These are phyloP conservation scores for Geranomyces michiganensis DNA, from an alignment of 192 early-diverging fungal species.

Conservation along the genomic window DNA sequence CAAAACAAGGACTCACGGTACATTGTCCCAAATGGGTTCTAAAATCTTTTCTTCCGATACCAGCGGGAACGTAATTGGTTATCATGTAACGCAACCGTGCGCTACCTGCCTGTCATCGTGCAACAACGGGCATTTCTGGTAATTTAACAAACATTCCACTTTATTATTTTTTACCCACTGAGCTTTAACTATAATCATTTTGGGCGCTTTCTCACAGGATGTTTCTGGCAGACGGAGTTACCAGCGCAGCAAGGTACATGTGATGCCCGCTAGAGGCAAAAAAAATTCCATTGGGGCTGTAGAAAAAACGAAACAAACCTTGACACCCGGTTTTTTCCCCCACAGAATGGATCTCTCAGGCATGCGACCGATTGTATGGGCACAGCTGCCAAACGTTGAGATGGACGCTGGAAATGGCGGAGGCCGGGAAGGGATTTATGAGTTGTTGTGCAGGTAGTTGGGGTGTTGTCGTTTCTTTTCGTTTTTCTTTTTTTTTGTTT, in stretches of 20 bases:
- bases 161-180: too few species aligned
- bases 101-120: constrained; percentile 82
- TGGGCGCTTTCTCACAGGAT: constrained; percentile 60
- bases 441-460: constrained; percentile 8
- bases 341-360: constrained; percentile 21
- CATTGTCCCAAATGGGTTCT: background rate
- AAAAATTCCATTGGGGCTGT: too few species aligned
- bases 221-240: constrained; percentile 80
- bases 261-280: background rate
- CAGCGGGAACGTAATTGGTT: constrained; percentile 73
- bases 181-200: too few species aligned
- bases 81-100: constrained; percentile 84
- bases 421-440: constrained; percentile 9
- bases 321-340: too few species aligned
- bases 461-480: background rate
- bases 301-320: too few species aligned
- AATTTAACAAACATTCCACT: too few species aligned
- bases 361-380: constrained; percentile 40
- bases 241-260: constrained; percentile 52
- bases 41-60: background rate
- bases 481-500: background rate
- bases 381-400: constrained; percentile 43
- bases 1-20: background rate
- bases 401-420: constrained; percentile 19
- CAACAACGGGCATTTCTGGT: constrained; percentile 95